Evolutionary conservation across 2,329 filamentous ascomycete species (phyloP), one percentile per base, ranked within the genome.

Genomic region (Epicoccum sorghinum): DNA sequence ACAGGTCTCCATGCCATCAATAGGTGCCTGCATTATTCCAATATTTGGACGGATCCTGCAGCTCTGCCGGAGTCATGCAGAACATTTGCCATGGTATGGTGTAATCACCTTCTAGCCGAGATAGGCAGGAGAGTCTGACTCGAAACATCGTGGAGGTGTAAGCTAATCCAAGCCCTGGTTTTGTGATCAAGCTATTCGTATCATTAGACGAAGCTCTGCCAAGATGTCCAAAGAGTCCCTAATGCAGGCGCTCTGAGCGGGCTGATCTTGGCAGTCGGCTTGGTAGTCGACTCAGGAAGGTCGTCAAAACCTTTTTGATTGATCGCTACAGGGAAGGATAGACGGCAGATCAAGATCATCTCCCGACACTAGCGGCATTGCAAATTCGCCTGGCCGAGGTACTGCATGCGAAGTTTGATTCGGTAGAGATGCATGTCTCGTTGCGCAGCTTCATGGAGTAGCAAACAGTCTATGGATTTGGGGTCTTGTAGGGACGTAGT

Each of bases 81-180:
- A 29, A 29, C 27, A 29, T 29, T 13, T 12, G 13, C 32, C n/a
- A 13, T n/a, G 23, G 23, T 37, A 25, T 47, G 29, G 36, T 10
- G 14, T 10, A 33, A 13, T 24, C 25, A 27, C 40, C 14, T 40
- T 22, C 38, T 22, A 22, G 5, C 47, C 35, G 32, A 27, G 33
- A 33, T 45, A 51, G 47, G 41, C 44, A 51, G 47, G 47, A 51
- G 47, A 33, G 14, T 33, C 35, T 44, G 12, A 35, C 27, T 39
- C n/a, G 18, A 44, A 12, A 22, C 1, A 5, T 6, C 13, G 24
- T 27, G 35, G 40, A 7, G 18, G 32, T 22, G 25, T 25, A 44
- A 51, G 47, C 33, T 44, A 45, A 40, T 39, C 40, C 27, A 51
- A 44, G 25, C 33, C 33, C 18, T 32, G 33, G 13, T 44, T n/a